These are phyloP conservation scores for Ustulina deusta DNA, from an alignment of 2,329 filamentous ascomycete genomes.

Conservation along the genomic window DNA sequence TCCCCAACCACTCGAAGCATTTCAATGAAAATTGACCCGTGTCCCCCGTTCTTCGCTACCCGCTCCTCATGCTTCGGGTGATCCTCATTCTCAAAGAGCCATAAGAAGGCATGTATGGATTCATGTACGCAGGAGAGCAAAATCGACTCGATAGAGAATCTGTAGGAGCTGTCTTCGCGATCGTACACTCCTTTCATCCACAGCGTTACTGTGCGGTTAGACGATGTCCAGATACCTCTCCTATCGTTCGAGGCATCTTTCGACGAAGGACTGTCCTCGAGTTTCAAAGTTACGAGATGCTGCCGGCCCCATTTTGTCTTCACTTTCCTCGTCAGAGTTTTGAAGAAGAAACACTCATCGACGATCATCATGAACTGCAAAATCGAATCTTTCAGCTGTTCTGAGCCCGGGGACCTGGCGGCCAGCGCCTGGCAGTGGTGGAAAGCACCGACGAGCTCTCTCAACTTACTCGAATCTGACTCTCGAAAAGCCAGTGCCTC, in stretches of 20 bases:
- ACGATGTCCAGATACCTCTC: background rate
- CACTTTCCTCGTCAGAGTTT: conserved; percentile 16
- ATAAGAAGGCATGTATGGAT: conserved; percentile 6
- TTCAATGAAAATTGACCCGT: conserved; percentile 16
- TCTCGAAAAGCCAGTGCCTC: conserved; percentile 14
- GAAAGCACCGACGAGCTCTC: background rate
- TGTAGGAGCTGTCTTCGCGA: background rate
- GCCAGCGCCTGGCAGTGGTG: conserved; percentile 1
- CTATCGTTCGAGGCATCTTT: background rate
- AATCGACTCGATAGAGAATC: background rate
- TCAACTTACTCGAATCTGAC: conserved; percentile 11
- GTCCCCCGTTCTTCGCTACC: background rate
- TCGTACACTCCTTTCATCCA: background rate
- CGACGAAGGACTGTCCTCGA: background rate
- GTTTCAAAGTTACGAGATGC: background rate
- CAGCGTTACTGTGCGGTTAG: background rate
- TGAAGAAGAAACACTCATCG: conserved; percentile 23
- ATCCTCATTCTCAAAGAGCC: background rate
- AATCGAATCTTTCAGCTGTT: conserved; percentile 10
- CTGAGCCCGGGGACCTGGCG: background rate
- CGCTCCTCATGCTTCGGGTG: background rate
- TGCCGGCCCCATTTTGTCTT: conserved; percentile 11
- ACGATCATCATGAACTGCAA: background rate
- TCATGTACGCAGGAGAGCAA: background rate
- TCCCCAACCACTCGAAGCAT: conserved; percentile 9